Evolutionary conservation across 1,139 yeast genomes (phyloP).

Genomic region (Hansenula lynferdii): DNA sequence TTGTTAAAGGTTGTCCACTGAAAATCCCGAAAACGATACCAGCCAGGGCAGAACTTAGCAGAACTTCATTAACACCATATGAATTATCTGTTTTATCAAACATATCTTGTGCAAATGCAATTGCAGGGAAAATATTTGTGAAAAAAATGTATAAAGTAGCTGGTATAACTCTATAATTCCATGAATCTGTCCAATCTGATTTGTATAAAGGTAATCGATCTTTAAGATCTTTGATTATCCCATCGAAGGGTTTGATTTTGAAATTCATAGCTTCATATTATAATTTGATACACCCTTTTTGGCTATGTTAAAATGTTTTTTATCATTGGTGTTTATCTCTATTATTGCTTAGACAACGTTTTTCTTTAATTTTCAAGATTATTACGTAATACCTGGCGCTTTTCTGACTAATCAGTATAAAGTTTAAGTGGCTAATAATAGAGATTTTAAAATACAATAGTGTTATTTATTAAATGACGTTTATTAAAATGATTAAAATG

Average conservation of each 20-base stretch:
- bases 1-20: conserved; percentile 88
- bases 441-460: too few relatives aligned
- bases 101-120: conserved; percentile 97
- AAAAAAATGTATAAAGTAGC: conserved; percentile 78
- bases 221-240: conserved; percentile 28
- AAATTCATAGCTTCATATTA: neutral
- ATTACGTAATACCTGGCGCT: too few relatives aligned
- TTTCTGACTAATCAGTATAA: too few relatives aligned
- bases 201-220: conserved; percentile 53
- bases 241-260: conserved; percentile 13
- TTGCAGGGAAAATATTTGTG: conserved; percentile 87
- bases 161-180: conserved; percentile 86
- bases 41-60: conserved; percentile 79
- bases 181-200: conserved; percentile 80
- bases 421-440: too few relatives aligned
- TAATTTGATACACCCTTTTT: too few relatives aligned
- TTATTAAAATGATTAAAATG: too few relatives aligned
- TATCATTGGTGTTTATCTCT: too few relatives aligned
- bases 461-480: too few relatives aligned
- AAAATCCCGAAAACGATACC: conserved; percentile 85
- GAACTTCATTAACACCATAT: conserved; percentile 88
- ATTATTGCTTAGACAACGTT: too few relatives aligned
- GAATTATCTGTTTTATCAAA: conserved; percentile 81
- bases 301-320: too few relatives aligned
- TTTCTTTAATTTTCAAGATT: too few relatives aligned